Evolutionary conservation across 148 eudicot species (phyloP).

Genomic region (Euryodendron excelsum): DNA sequence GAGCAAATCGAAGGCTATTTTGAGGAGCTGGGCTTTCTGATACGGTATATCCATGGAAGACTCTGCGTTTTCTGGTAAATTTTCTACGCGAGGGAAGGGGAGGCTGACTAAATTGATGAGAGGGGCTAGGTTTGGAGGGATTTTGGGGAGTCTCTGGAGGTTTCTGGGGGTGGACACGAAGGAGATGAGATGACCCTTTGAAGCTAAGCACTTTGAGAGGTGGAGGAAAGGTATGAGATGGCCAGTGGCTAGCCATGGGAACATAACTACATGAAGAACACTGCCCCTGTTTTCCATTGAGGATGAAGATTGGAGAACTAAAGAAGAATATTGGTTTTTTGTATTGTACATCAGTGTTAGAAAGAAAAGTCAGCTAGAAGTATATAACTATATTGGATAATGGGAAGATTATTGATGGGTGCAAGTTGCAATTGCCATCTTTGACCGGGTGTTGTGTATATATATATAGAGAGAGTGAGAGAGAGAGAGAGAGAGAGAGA

Average conservation of each 20-base stretch:
- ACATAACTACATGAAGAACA: slow-evolving; percentile 52
- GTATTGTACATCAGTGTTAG: too few species aligned
- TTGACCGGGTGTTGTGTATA: too few species aligned
- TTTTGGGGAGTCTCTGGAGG: slow-evolving; percentile 45
- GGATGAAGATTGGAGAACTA: neutral
- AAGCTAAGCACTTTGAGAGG: slow-evolving; percentile 52
- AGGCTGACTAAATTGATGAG: slow-evolving; percentile 33
- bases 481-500: too few species aligned
- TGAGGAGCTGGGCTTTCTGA: slow-evolving; percentile 40
- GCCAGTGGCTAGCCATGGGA: slow-evolving; percentile 86
- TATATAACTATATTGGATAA: too few species aligned
- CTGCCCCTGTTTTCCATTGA: slow-evolving; percentile 7
- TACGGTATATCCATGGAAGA: slow-evolving; percentile 68
- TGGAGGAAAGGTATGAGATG: slow-evolving; percentile 60
- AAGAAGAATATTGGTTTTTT: neutral
- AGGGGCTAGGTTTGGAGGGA: slow-evolving; percentile 34
- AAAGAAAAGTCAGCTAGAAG: too few species aligned
- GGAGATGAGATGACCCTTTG: slow-evolving; percentile 42
- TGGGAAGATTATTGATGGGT: too few species aligned
- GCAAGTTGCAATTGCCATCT: too few species aligned
- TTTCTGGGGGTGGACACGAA: slow-evolving; percentile 67
- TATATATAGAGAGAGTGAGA: too few species aligned
- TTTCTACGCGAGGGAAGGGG: slow-evolving; percentile 36
- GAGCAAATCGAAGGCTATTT: slow-evolving; percentile 52
- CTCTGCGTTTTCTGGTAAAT: slow-evolving; percentile 48